A percentile compares a stretch with the other conserved stretches of the same genome.
Conservation (phyloP, 345 rosid genomes). For the Gynandropsis gynandra region DNA sequence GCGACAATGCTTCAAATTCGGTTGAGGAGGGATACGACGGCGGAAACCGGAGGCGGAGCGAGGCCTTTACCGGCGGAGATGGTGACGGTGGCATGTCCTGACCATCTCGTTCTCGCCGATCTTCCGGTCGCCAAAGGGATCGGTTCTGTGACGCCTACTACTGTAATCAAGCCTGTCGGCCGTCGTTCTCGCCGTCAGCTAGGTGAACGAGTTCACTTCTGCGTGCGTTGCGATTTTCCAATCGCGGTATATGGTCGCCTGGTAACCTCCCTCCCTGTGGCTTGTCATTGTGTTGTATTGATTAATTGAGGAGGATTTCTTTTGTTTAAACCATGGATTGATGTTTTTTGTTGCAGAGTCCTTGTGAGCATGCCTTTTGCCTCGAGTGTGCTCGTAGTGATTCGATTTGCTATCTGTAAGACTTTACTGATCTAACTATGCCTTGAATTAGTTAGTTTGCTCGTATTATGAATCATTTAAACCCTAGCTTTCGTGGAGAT, state of each 20-base stretch:
- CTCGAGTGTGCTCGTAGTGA: slow-evolving; percentile 95
- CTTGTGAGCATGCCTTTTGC: slow-evolving; percentile 93
- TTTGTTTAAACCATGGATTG: not conserved
- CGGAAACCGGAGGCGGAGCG: slow-evolving; percentile 41
- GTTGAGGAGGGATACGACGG: slow-evolving; percentile 51
- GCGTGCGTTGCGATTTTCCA: slow-evolving; percentile 93
- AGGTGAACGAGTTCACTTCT: slow-evolving; percentile 94
- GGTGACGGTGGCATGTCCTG: slow-evolving; percentile 93
- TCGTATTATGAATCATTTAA: not conserved
- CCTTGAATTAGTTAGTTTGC: slow-evolving; percentile 6
- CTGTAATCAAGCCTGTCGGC: slow-evolving; percentile 57
- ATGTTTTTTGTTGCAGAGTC: slow-evolving; percentile 46
- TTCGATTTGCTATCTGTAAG: slow-evolving; percentile 90
- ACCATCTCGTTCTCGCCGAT: slow-evolving; percentile 92
- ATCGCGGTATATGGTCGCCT: slow-evolving; percentile 92
- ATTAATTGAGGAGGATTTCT: slow-evolving; percentile 1
- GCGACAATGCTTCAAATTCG: slow-evolving; percentile 79
- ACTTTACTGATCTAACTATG: slow-evolving; percentile 8
- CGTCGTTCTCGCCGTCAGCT: slow-evolving; percentile 88
- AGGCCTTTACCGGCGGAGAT: slow-evolving; percentile 59
- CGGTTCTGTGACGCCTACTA: slow-evolving; percentile 61
- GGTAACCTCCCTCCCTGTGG: slow-evolving; percentile 28
- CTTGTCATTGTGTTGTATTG: not conserved
- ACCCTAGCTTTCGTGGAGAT: too few species aligned
- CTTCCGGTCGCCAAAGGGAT: slow-evolving; percentile 98